Evolutionary conservation across 2,329 filamentous ascomycete species (phyloP).

Genomic region (Lojkania enalia): DNA sequence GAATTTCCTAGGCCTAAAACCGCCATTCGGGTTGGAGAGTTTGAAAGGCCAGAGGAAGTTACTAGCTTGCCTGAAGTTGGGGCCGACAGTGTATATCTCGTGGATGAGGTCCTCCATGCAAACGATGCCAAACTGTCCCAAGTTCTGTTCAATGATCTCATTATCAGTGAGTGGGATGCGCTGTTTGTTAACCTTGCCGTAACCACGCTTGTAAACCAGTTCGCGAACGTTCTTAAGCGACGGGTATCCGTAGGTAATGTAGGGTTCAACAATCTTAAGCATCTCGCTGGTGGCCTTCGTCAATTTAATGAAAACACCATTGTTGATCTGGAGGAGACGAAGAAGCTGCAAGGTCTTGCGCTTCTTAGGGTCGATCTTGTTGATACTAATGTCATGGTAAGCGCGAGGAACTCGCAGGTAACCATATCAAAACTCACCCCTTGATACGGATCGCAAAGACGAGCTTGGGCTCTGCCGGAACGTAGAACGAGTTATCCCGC

Average conservation of each 20-base stretch:
- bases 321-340: slow-evolving; percentile 99
- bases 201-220: slow-evolving; percentile 97
- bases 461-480: slow-evolving; percentile 93
- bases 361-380: slow-evolving; percentile 99
- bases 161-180: slow-evolving; percentile 96
- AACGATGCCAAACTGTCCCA: slow-evolving; percentile 93
- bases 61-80: slow-evolving; percentile 97
- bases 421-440: slow-evolving; percentile 63
- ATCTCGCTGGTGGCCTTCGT: slow-evolving; percentile 98
- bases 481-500: slow-evolving; percentile 90
- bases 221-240: slow-evolving; percentile 99
- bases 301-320: slow-evolving; percentile 95
- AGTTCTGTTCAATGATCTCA: slow-evolving; percentile 91
- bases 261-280: slow-evolving; percentile 97
- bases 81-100: slow-evolving; percentile 96
- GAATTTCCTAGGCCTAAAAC: slow-evolving; percentile 97
- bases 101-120: slow-evolving; percentile 99
- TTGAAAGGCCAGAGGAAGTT: slow-evolving; percentile 99
- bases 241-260: slow-evolving; percentile 98
- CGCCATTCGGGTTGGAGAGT: slow-evolving; percentile 96
- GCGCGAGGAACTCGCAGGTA: background rate
- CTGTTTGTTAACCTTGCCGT: slow-evolving; percentile 99
- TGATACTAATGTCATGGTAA: slow-evolving; percentile 81
- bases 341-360: slow-evolving; percentile 99
- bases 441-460: slow-evolving; percentile 99